A percentile compares a stretch with the other conserved stretches of the same genome.
These are phyloP conservation scores for Candida neerlandica DNA, from an alignment of 1,139 yeast species.

Conservation along the genomic window DNA sequence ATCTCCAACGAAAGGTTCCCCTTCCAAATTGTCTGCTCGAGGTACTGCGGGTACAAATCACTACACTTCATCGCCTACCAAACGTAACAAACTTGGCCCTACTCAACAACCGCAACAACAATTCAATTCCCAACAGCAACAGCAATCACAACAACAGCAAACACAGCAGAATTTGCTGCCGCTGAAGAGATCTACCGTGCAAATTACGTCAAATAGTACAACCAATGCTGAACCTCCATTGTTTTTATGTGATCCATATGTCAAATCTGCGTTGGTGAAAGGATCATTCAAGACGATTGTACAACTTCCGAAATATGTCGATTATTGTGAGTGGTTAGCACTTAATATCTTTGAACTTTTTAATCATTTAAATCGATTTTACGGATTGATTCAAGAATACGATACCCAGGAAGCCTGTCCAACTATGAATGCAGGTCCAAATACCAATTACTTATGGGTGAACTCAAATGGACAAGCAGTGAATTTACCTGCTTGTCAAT, in stretches of 20 bases:
- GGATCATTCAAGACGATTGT: conserved; percentile 98
- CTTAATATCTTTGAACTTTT: conserved; percentile 88
- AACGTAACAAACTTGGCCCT: conserved; percentile 26
- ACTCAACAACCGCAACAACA: conserved; percentile 21
- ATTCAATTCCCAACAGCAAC: conserved; percentile 20
- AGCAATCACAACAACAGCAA: conserved; percentile 13
- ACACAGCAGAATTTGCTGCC: conserved; percentile 6
- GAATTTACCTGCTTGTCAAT: conserved; percentile 88
- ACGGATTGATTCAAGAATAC: conserved; percentile 84
- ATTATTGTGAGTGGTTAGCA: conserved; percentile 94
- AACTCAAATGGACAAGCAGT: conserved; percentile 77
- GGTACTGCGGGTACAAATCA: conserved; percentile 3
- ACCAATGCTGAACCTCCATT: conserved; percentile 44
- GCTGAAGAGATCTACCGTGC: conserved; percentile 18
- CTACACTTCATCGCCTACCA: conserved; percentile 33
- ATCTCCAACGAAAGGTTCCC: conserved; percentile 30
- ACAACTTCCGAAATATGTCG: conserved; percentile 92
- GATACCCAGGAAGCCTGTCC: conserved; percentile 89
- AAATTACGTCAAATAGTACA: conserved; percentile 9
- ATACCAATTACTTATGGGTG: conserved; percentile 88
- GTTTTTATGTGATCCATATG: conserved; percentile 90
- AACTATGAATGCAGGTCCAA: conserved; percentile 95
- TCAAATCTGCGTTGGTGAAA: conserved; percentile 89
- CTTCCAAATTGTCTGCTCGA: conserved; percentile 29
- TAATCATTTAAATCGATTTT: conserved; percentile 82